Evolutionary conservation across 1,284 basidiomycete species (phyloP), one percentile per base, ranked within the genome.

Genomic region (Ceratobasidium papillatum): DNA sequence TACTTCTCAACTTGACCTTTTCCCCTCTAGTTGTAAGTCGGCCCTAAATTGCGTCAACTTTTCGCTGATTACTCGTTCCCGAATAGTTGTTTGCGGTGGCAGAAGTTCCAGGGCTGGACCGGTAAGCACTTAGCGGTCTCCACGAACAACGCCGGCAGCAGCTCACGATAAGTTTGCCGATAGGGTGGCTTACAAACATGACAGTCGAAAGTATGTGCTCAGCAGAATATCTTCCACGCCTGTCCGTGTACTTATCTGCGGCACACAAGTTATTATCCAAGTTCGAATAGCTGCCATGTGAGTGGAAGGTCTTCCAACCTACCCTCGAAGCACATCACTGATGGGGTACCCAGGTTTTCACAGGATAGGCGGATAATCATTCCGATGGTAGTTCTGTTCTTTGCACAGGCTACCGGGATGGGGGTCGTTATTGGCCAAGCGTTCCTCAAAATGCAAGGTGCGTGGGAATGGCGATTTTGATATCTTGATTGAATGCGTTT

Each of bases 101-200:
- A 73, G 49, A 73, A 73, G 59, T 73, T 73, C 47, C 71, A 73
- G 59, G 71, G 71, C 12, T 73, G 71, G 71, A 73, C 71, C 0
- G 71, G 71, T 73, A 54, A 62, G 71, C 25, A 12, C 32, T 59
- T 59, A 59, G 56, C 34, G 32, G 56, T 59, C n/a, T 32, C 12
- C 17, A 59, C 56, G 27, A 54, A 22, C 14, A 25, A 22, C 19
- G 4, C 45, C 45, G 34, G 34, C 56, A 59, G 3, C 25, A 36
- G 56, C 56, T 73, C 45, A 73, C 14, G 59, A 49, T 47, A 49
- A 27, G 12, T 63, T 73, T 47, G 45, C 49, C 45, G 36, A 56
- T 7, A 73, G 71, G 71, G 49, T 73, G 71, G 71, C 59, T 73
- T 9, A 73, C 71, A 36, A 73, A 73, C 59, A 73, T 73, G 71